Percentiles rank a stretch among this genome's conserved stretches.
phyloP scores from a whole-genome alignment of 352 stramenopile species.

The Albugo candida region DNA sequence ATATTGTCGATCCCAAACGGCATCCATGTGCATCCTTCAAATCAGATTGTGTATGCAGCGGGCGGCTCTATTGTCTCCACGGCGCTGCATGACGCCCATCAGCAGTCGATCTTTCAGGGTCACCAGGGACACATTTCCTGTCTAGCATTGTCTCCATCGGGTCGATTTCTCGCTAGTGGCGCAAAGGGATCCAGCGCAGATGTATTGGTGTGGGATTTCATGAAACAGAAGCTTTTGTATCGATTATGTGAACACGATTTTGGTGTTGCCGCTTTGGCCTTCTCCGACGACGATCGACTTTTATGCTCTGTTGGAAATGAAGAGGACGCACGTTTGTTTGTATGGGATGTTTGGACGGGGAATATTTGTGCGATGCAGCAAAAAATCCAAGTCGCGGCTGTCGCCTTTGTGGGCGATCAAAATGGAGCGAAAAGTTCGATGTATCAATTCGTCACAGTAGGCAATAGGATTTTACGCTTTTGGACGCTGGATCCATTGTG shows the following conservation, averaged over 20 bases:
- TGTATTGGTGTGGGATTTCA: slow-evolving; percentile 82
- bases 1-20: slow-evolving; percentile 66
- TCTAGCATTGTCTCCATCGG: slow-evolving; percentile 55
- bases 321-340: slow-evolving; percentile 70
- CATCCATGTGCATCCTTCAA: slow-evolving; percentile 68
- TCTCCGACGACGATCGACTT: slow-evolving; percentile 82
- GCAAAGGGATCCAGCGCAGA: slow-evolving; percentile 66
- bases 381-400: slow-evolving; percentile 41
- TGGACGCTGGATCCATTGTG: slow-evolving; percentile 77
- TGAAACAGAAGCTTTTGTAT: slow-evolving; percentile 40
- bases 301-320: slow-evolving; percentile 55
- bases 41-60: slow-evolving; percentile 52
- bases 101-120: slow-evolving; percentile 67
- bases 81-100: slow-evolving; percentile 52
- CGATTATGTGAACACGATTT: slow-evolving; percentile 81
- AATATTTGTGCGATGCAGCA: slow-evolving; percentile 73
- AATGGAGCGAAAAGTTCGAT: slow-evolving; percentile 75
- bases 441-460: slow-evolving; percentile 81
- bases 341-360: slow-evolving; percentile 81
- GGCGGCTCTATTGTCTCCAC: slow-evolving; percentile 76
- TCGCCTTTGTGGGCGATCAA: slow-evolving; percentile 76
- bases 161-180: slow-evolving; percentile 67
- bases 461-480: slow-evolving; percentile 47
- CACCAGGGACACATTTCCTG: slow-evolving; percentile 69
- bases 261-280: slow-evolving; percentile 69